Percentiles rank a stretch among this genome's conserved stretches.
Conservation (phyloP, 2,329 filamentous ascomycete genomes). For the Venturia asperata region DNA sequence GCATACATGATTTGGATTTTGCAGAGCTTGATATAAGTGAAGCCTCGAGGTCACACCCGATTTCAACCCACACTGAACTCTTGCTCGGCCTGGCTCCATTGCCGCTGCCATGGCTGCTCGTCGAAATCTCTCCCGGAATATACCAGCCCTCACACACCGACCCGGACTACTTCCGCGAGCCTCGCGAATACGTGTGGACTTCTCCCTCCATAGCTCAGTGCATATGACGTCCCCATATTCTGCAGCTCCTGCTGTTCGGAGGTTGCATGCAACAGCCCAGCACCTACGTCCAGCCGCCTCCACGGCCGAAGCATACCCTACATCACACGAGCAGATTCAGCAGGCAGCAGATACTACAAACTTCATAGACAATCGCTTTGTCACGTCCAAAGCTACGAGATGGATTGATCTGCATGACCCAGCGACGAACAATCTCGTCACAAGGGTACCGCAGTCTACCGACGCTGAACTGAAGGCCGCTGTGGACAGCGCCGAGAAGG, state of each 20-base stretch:
- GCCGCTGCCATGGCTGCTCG: conserved; percentile 31
- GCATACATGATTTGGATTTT: too few species aligned
- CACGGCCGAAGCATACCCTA: conserved; percentile 55
- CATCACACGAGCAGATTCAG: conserved; percentile 62
- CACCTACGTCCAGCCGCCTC: conserved; percentile 44
- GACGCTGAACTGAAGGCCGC: conserved; percentile 67
- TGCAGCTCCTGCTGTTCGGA: conserved; percentile 34
- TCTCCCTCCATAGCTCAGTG: conserved; percentile 25
- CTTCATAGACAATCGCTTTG: conserved; percentile 76
- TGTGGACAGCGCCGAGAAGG: conserved; percentile 67
- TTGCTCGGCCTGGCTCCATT: background rate
- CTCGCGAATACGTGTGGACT: conserved; percentile 26
- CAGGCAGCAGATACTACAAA: conserved; percentile 65
- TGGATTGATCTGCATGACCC: conserved; percentile 78
- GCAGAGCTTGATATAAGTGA: too few species aligned
- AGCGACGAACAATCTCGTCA: conserved; percentile 78
- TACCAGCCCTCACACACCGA: conserved; percentile 36
- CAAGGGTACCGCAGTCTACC: conserved; percentile 74
- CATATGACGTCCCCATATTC: conserved; percentile 30
- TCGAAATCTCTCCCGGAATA: conserved; percentile 37
- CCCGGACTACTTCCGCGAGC: conserved; percentile 24
- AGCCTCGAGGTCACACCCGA: too few species aligned
- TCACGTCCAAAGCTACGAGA: conserved; percentile 58
- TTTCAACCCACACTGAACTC: background rate
- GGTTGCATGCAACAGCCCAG: conserved; percentile 49